Evolutionary conservation across 75 land plant genomes (phyloP), one percentile per base, ranked within the genome.

Genomic region (Picea glauca): DNA sequence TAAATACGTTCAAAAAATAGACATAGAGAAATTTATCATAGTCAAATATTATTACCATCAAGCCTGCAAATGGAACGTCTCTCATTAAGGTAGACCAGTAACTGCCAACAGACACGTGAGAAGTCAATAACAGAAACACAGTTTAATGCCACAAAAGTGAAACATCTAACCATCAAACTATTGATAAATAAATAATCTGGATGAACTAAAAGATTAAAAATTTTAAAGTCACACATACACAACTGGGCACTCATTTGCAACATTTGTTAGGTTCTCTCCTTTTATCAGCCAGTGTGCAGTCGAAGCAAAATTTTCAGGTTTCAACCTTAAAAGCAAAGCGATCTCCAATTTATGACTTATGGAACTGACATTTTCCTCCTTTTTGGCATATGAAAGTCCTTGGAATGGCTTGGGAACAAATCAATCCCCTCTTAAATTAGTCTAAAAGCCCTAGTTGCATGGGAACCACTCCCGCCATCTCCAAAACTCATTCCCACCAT

Each of bases 11-110:
- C 6, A 50, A 74, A 38, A 6, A 78, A 1, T 32, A 77, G 32
- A 20, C 31, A 59, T 4, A 40, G 15, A 26, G 31, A 40, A 58
- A 20, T 26, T 9, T 30, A 59, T 60, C 18, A 61, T 76, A 31
- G 23, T 59, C 56, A 5, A 46, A 35, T 62, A 38, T 80, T 31
- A 26, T 58, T 85, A 96, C 99, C 97, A 95, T 94, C 17, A 96
- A 85, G 62, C 99, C 99, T 75, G 99, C 97, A 91, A 96, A 96
- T 21, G 99, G 99, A 79, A 96, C 90, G 80, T 96, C 99, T 58
- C 99, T 86, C 26, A 91, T 98, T 74, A 96, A 84, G 40, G 99
- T 96, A 30, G 99, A 89, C 87, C 89, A 83, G 77, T 88, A 94
- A 75, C 99, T 96, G 86, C 78, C 63, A 80, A 13, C 17, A 58